phyloP scores from a whole-genome alignment of 2,329 filamentous ascomycete species.

The Chalara sp. region DNA sequence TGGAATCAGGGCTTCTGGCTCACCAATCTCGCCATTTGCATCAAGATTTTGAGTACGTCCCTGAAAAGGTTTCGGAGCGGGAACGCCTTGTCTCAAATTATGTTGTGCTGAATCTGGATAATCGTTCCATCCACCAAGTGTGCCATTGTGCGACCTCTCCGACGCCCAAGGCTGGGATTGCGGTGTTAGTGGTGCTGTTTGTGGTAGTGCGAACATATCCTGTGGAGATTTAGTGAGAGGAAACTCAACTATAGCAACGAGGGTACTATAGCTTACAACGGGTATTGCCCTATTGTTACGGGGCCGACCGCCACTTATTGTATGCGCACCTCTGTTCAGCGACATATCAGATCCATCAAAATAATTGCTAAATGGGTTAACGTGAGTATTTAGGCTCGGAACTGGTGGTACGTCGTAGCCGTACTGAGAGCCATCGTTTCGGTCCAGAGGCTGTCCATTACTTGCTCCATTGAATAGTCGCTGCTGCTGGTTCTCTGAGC shows the following conservation, averaged over 20 bases:
- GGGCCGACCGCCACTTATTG: too few relatives aligned
- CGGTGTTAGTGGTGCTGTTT: constrained; percentile 14
- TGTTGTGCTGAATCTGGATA: constrained; percentile 1
- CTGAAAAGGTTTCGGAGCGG: constrained; percentile 9
- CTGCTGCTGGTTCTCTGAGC: constrained; percentile 54
- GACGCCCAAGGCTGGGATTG: constrained; percentile 54
- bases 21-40: too few relatives aligned
- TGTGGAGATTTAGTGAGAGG: too few relatives aligned
- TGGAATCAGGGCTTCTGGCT: constrained; percentile 78
- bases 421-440: too few relatives aligned
- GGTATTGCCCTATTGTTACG: too few relatives aligned
- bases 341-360: neutral
- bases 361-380: constrained; percentile 44
- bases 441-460: too few relatives aligned
- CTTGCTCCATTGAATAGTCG: constrained; percentile 27
- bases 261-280: too few relatives aligned
- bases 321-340: too few relatives aligned
- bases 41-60: too few relatives aligned
- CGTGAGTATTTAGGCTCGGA: constrained; percentile 37
- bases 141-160: constrained; percentile 30
- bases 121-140: neutral
- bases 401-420: constrained; percentile 34
- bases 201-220: too few relatives aligned
- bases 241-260: too few relatives aligned
- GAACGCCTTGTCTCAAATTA: constrained; percentile 12